Base-by-base conservation (phyloP, 306 rosid species). In the Benincasa hispida region DNA sequence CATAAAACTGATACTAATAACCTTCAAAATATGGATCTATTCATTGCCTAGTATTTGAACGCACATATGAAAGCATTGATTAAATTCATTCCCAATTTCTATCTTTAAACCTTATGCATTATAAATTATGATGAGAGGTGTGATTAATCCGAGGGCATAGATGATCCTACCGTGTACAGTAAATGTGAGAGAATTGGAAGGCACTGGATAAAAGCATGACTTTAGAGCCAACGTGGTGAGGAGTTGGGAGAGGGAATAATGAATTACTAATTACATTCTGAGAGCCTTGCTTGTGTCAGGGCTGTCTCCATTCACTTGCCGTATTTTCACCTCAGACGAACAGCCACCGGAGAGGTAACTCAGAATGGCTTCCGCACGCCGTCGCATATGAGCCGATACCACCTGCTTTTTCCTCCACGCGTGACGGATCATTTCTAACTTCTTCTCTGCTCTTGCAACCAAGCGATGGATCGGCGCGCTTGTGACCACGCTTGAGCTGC, bases 261-360 rank as follows among this genome's bases (percentile, higher is more conserved):
- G 76, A 11, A 68, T 85, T 82, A 94, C 96, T 87, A 11, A 67
- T 85, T 82, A 94, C 99, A 89, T 88, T 92, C 99, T 82, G 35
- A 94, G 95, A 68, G 99, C 97, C 83, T 92, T 94, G 92, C 99
- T 94, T 19, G 97, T 92, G 84, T 94, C 97, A n/a, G 96, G 99
- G 74, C 87, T 89, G 82, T 94, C 97, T 39, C 97, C 99, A 48
- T 92, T 87, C 62, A 81, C 68, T 82, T 88, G 87, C 55, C 97
- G 99, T 17, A 94, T 94, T 82, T 62, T 87, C 75, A 87, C 78
- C 79, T 94, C 98, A 13, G 99, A 90, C 22, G 81, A 86, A 53
- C 88, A 78, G 18, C 92, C 90, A 17, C 75, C 62, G 59, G 95
- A 84, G 74, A 94, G 96, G 57, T 90, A 48, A 68, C 78, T 83